These are phyloP conservation scores for Meyerozyma sp. DNA, from an alignment of 1,139 yeast species.

Conservation along the genomic window DNA sequence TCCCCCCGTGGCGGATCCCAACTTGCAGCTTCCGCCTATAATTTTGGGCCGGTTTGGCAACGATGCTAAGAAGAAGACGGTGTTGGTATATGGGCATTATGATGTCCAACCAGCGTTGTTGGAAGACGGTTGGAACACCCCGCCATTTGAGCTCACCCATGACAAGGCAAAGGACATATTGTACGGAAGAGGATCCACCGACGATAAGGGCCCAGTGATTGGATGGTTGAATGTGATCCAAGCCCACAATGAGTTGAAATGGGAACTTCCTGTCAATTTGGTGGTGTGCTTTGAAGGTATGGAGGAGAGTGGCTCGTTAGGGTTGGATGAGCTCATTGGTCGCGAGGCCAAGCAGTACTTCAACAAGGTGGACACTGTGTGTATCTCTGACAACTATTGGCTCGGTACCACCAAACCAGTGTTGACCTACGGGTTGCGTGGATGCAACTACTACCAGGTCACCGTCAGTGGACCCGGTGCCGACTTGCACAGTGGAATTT, in stretches of 20 bases:
- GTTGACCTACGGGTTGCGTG: constrained; percentile 94
- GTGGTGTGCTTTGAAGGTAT: constrained; percentile 95
- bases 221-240: constrained; percentile 94
- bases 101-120: constrained; percentile 94
- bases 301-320: constrained; percentile 97
- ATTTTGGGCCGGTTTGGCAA: constrained; percentile 82
- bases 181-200: constrained; percentile 93
- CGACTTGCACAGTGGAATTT: constrained; percentile 94
- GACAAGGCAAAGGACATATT: constrained; percentile 58
- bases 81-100: constrained; percentile 91
- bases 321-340: constrained; percentile 78
- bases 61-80: constrained; percentile 78
- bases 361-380: constrained; percentile 86
- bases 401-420: constrained; percentile 95
- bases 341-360: constrained; percentile 76
- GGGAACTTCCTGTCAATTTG: constrained; percentile 90
- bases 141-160: constrained; percentile 70
- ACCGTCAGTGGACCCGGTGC: constrained; percentile 88
- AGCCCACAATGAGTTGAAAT: constrained; percentile 79
- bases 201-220: constrained; percentile 96
- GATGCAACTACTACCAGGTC: constrained; percentile 89
- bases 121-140: constrained; percentile 95
- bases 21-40: constrained; percentile 82
- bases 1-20: constrained; percentile 64
- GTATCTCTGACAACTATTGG: constrained; percentile 98